Percentiles rank a stretch among this genome's conserved stretches.
Conservation (phyloP, 768 basidiomycete genomes). For the Pulveroboletus sp. region DNA sequence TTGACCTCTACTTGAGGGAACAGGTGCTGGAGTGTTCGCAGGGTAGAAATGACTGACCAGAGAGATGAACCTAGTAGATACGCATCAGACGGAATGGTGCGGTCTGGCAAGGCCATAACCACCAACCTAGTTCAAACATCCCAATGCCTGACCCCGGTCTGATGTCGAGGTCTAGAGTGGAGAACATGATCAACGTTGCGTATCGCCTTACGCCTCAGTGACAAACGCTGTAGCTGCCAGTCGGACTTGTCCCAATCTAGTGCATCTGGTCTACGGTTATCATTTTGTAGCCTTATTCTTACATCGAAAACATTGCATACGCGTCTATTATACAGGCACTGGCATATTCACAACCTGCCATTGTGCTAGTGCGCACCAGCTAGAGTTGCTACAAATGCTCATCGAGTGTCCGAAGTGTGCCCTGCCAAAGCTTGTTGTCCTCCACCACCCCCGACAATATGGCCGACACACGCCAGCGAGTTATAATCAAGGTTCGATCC, state of each 20-base stretch:
- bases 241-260: slow-evolving; percentile 15
- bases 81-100: background rate
- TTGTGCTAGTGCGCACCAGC: background rate
- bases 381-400: background rate
- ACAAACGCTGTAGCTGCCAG: no score
- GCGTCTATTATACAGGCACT: background rate
- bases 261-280: background rate
- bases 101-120: background rate
- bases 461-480: slow-evolving; percentile 36
- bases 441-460: slow-evolving; percentile 18
- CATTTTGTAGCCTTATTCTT: background rate
- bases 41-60: slow-evolving; percentile 68
- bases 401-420: background rate
- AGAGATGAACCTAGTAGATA: slow-evolving; percentile 59
- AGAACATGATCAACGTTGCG: slow-evolving; percentile 44
- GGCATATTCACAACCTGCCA: background rate
- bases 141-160: slow-evolving; percentile 73
- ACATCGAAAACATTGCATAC: background rate
- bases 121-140: slow-evolving; percentile 67
- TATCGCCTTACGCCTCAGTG: background rate
- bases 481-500: slow-evolving; percentile 40
- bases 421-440: background rate
- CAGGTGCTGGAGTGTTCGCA: slow-evolving; percentile 58
- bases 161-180: slow-evolving; percentile 69
- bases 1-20: slow-evolving; percentile 84